Percentiles rank a stretch among this genome's conserved stretches.
phyloP scores from a whole-genome alignment of 177 flowering plant genomes.

The Vitis hybrid region DNA sequence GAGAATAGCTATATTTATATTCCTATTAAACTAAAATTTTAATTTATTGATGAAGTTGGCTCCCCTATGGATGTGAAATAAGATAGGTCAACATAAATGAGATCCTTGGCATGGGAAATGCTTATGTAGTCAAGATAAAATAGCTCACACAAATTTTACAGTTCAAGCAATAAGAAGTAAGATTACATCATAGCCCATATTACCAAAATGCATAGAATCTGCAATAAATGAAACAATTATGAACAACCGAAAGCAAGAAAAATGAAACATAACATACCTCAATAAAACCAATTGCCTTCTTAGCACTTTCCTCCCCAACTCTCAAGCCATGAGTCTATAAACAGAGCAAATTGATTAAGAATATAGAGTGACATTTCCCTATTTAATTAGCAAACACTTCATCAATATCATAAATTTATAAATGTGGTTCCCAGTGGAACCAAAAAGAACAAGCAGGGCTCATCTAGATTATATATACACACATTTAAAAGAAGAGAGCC shows the following conservation, averaged over 20 bases:
- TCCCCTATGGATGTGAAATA: not conserved
- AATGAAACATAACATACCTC: constrained; percentile 49
- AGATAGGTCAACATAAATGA: not conserved
- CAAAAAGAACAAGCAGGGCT: no score
- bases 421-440: no score
- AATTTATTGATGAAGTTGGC: not conserved
- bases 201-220: not conserved
- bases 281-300: constrained; percentile 78
- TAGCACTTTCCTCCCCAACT: constrained; percentile 67
- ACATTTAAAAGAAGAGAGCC: no score
- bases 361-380: not conserved
- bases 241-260: not conserved
- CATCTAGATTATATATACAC: no score
- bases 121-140: not conserved
- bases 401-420: no score
- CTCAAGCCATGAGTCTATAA: constrained; percentile 87
- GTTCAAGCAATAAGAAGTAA: not conserved
- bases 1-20: not conserved
- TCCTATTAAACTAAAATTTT: not conserved
- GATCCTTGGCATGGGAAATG: not conserved
- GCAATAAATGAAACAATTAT: not conserved
- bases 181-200: not conserved
- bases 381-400: no score
- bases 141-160: not conserved
- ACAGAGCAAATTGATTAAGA: constrained; percentile 2